A percentile compares a stretch with the other conserved stretches of the same genome.
Conservation (phyloP, 176 grass and related monocot genomes). For the Oryza australiensis region DNA sequence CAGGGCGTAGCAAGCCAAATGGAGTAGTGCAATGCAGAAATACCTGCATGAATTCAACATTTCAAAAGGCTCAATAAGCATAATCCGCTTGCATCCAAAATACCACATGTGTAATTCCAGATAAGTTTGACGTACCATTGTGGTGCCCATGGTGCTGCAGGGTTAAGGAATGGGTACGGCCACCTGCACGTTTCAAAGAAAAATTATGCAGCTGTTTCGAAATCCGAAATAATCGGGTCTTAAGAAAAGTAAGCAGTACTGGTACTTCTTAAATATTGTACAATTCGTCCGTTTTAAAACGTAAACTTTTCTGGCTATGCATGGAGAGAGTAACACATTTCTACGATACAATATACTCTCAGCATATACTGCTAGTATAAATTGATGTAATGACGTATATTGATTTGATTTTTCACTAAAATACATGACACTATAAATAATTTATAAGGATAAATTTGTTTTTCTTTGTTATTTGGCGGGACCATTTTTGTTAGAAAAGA, state of each 20-base stretch:
- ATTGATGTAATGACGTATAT: too few species aligned
- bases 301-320: too few species aligned
- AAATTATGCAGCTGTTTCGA: not conserved
- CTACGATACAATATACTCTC: too few species aligned
- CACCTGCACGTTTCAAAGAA: constrained; percentile 38
- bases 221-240: not conserved
- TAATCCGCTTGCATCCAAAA: not conserved
- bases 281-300: too few species aligned
- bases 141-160: constrained; percentile 42
- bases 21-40: constrained; percentile 42
- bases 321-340: too few species aligned
- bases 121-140: constrained; percentile 42
- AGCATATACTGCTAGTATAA: too few species aligned
- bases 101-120: not conserved
- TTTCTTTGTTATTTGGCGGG: too few species aligned
- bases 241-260: not conserved
- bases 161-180: constrained; percentile 68
- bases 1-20: constrained; percentile 45
- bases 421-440: too few species aligned
- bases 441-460: too few species aligned
- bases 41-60: constrained; percentile 33
- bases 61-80: not conserved
- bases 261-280: too few species aligned
- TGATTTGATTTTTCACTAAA: too few species aligned
- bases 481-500: too few species aligned